These are phyloP conservation scores for Quercus lobata DNA, from an alignment of 331 rosid species.

Conservation along the genomic window DNA sequence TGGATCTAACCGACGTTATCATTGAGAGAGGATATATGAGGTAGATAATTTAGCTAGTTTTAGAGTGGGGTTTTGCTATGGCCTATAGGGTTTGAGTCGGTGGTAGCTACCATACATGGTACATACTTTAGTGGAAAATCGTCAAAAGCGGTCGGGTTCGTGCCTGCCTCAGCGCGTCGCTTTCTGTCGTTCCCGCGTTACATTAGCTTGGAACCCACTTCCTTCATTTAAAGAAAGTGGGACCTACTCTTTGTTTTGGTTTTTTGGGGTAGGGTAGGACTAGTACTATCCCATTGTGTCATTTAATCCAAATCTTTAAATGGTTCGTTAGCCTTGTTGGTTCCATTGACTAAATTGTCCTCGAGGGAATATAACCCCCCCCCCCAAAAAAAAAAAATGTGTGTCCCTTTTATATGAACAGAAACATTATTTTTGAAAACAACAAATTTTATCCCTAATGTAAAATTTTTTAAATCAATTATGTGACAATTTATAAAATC, in stretches of 20 bases:
- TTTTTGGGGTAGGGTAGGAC: background rate
- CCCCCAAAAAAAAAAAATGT: no score
- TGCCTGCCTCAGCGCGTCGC: background rate
- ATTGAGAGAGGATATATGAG: no score
- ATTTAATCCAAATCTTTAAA: background rate
- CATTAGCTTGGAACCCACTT: background rate
- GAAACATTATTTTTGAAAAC: no score
- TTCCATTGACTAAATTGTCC: background rate
- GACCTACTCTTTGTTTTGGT: background rate
- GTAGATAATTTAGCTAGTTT: background rate
- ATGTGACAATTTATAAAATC: no score
- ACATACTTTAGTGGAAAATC: no score
- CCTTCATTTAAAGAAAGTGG: background rate
- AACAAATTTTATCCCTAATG: no score
- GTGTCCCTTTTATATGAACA: no score
- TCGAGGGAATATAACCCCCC: background rate
- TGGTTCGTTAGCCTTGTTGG: background rate
- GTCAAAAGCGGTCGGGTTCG: background rate
- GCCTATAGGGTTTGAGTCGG: background rate
- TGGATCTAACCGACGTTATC: no score
- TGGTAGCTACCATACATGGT: background rate
- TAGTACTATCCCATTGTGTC: background rate
- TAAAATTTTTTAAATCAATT: no score
- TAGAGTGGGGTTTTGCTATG: background rate
- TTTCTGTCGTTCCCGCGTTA: conserved; percentile 34